Evolutionary conservation across 2,329 filamentous ascomycete genomes (phyloP), one percentile per base, ranked within the genome.

Genomic region (Aspergillus sp.): DNA sequence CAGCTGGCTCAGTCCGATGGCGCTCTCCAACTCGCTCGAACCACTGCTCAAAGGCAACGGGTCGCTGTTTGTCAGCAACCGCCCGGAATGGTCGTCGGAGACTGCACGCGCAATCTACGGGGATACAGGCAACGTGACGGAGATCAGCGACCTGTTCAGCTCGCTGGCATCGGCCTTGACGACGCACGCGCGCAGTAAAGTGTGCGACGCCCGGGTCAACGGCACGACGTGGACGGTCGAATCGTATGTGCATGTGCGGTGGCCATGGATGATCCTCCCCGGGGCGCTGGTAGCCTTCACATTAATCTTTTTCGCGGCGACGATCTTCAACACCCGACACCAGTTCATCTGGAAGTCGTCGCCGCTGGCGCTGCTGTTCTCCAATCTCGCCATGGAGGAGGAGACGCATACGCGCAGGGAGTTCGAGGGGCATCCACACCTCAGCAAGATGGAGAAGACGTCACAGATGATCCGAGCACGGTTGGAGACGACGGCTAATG

Each of bases 281-380:
- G 48, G 50, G 26, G 43, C 12, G 1, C 39, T 60, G 36, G 49
- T 58, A 12, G 53, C 49, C 6, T 66, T 85, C 29, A 83, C 76
- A 2, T 57, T 58, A 28, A 39, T 52, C 28, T 75, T 75, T 51
- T 72, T 77, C 44, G 61, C 66, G 57, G 78, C 74, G 6, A 83
- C 57, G 1, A 47, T 60, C 3, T 27, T 55, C 5, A 53, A 58
- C 35, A 60, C 57, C 7, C 40, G 53, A 1, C 52, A 57, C 29
- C 57, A 59, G 30, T 57, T 55, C 32, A 58, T 60, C 32, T 60
- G 56, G 57, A 60, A 60, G 41, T 57, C 54, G 1, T 57, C 54
- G 2, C 54, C 57, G 1, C 30, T 59, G 38, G 57, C 56, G 2
- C 44, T 60, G 27, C 39, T 59, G 5, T 59, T 56, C 36, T 58